phyloP scores from a whole-genome alignment of 2,329 filamentous ascomycete species.

The Trichoderma cornu-damae region DNA sequence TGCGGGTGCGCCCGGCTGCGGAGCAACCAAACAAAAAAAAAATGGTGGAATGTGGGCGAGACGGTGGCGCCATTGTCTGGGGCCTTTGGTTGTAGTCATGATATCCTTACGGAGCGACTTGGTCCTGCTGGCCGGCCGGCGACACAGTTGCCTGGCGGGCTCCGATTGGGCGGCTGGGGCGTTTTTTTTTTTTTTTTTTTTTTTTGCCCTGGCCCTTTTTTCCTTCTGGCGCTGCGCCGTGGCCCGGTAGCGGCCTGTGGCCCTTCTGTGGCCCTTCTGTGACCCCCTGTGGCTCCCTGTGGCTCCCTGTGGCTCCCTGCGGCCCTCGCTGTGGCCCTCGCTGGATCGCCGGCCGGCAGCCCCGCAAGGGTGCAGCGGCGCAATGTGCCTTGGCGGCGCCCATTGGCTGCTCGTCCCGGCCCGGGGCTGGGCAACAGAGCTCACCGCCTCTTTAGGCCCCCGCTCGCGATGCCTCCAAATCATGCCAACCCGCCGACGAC shows the following conservation, averaged over 20 bases:
- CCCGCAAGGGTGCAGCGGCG: constrained; percentile 29
- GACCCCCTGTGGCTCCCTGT: constrained; percentile 8
- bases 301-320: constrained; percentile 21
- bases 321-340: constrained; percentile 20
- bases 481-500: constrained; percentile 17
- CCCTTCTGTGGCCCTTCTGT: neutral
- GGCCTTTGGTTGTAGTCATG: too few relatives aligned
- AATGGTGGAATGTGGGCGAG: neutral
- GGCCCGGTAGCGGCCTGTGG: constrained; percentile 13
- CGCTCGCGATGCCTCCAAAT: constrained; percentile 21
- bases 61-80: constrained; percentile 8
- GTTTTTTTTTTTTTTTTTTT: too few relatives aligned
- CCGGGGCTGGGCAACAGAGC: constrained; percentile 31
- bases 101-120: neutral
- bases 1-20: neutral
- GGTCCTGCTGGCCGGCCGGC: constrained; percentile 2
- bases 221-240: neutral
- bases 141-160: constrained; percentile 13
- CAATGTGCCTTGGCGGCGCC: constrained; percentile 29
- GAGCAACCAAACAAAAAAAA: neutral
- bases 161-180: constrained; percentile 12
- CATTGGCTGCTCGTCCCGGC: constrained; percentile 34
- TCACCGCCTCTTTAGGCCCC: constrained; percentile 37
- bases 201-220: too few relatives aligned
- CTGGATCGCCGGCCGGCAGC: constrained; percentile 26